Base-by-base conservation (phyloP, 1,284 basidiomycete genomes). In the Grifola frondosa region DNA sequence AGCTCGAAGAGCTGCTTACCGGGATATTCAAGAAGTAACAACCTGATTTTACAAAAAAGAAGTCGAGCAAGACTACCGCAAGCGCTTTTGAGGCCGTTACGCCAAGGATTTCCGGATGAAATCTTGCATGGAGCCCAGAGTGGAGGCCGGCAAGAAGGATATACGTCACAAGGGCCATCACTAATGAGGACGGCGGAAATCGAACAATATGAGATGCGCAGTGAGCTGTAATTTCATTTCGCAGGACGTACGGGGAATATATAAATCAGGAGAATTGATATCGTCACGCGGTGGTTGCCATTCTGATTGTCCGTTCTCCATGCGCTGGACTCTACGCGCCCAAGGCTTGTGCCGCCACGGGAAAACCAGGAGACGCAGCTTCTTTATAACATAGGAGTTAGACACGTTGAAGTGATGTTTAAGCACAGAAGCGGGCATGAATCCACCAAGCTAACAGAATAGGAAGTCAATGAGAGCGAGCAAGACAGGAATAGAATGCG, bases 321-420 rank as follows among this genome's bases (percentile, higher is more conserved):
- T 69, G 37, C 84, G 74, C 30, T 70, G 71, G 12, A 83, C 66
- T 45, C 80, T 78, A 12, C 91, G 75, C 2, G 81, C 76, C 86
- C 90, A 92, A 1, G 89, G 84, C 48, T 78, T 82, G 61, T 99
- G 95, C 30, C 84, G 70, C 97, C 97, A 99, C 0, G 97, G 97
- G 58, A 97, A 98, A 30, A 98, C 72, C n/a, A 99, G 75, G 20
- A 99, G 74, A 13, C 81, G 80, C 4, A 99, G 73, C 64, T 99
- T 99, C 60, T 81, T 80, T 26, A 98, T 82, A 34, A 99, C 96
- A 63, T 99, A 99, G 2, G 84, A 88, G 64, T 97, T 98, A 17
- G 92, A 95, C 12, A 99, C 97, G 63, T 97, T 94, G 69, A 98
- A 98, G 59, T 93, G 89, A 60, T 94, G 88, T 63, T 97, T 97